Conservation (phyloP, 441 rosid genomes). For the Sinapis alba region DNA sequence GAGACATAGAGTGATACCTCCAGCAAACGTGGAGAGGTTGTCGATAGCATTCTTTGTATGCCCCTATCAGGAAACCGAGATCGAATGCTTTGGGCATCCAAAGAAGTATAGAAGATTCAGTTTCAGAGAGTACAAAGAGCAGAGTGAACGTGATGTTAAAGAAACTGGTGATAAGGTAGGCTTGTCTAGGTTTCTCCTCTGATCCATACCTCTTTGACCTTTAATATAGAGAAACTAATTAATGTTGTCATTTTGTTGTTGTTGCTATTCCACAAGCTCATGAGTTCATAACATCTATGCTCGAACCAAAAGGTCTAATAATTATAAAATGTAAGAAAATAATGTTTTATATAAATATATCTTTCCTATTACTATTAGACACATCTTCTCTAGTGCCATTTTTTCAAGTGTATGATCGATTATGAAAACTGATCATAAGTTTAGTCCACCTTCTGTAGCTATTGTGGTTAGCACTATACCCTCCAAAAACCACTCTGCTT, state of each 20-base stretch:
- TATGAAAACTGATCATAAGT: background rate
- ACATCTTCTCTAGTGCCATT: background rate
- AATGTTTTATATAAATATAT: background rate
- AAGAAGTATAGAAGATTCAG: conserved; percentile 56
- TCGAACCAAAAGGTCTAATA: background rate
- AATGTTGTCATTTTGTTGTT: conserved; percentile 16
- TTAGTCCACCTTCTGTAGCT: background rate
- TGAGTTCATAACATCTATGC: conserved; percentile 10
- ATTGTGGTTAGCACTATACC: background rate
- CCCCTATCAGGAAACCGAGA: conserved; percentile 51
- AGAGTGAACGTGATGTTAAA: conserved; percentile 53
- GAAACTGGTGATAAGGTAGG: conserved; percentile 75
- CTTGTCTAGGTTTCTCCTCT: conserved; percentile 60
- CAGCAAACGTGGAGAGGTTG: conserved; percentile 49
- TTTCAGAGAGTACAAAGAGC: conserved; percentile 55
- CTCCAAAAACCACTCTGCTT: background rate
- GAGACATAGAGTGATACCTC: conserved; percentile 61
- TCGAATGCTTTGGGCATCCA: conserved; percentile 45
- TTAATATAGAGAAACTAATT: background rate
- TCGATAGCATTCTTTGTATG: conserved; percentile 67
- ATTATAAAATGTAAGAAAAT: background rate
- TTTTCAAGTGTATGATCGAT: background rate
- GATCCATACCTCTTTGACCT: background rate
- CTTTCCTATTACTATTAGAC: background rate
- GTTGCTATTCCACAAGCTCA: background rate